Percentiles rank a stretch among this genome's conserved stretches.
These are phyloP conservation scores for Candida endomychidarum DNA, from an alignment of 805 yeast genomes.

Conservation along the genomic window DNA sequence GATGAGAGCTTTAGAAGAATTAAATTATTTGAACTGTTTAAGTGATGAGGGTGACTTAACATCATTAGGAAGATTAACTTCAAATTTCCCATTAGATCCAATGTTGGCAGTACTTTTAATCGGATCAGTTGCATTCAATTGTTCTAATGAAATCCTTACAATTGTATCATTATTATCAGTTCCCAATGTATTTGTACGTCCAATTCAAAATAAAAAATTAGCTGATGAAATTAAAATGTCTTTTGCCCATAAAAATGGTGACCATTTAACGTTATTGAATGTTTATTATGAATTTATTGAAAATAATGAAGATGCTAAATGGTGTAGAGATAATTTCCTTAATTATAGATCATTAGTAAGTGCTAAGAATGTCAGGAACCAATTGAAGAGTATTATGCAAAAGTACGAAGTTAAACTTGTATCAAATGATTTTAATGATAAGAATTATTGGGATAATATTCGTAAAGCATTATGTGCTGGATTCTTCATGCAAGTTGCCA, in stretches of 20 bases:
- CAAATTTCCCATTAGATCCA: slow-evolving; percentile 94
- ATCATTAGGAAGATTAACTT: slow-evolving; percentile 83
- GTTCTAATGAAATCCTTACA: slow-evolving; percentile 85
- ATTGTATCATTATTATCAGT: slow-evolving; percentile 90
- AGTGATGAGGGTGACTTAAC: slow-evolving; percentile 92
- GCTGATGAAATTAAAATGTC: slow-evolving; percentile 88
- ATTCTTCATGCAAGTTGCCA: slow-evolving; percentile 97
- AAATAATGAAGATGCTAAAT: slow-evolving; percentile 73
- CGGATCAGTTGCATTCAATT: slow-evolving; percentile 78
- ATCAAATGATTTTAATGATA: slow-evolving; percentile 61
- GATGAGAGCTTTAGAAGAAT: slow-evolving; percentile 98
- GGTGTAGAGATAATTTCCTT: slow-evolving; percentile 91
- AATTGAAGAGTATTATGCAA: slow-evolving; percentile 81
- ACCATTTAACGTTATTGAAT: slow-evolving; percentile 86
- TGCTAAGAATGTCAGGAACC: slow-evolving; percentile 85
- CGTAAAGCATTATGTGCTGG: slow-evolving; percentile 89
- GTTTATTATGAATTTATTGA: slow-evolving; percentile 73
- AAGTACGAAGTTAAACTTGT: slow-evolving; percentile 70
- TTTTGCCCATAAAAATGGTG: slow-evolving; percentile 94
- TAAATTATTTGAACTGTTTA: slow-evolving; percentile 84
- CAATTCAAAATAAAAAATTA: slow-evolving; percentile 78
- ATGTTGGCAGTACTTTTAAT: slow-evolving; percentile 91
- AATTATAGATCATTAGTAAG: slow-evolving; percentile 79
- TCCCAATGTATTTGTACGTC: slow-evolving; percentile 93
- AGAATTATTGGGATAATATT: slow-evolving; percentile 69